Conservation (phyloP, 495 filamentous ascomycete genomes). For the Filosporella fistucella region DNA sequence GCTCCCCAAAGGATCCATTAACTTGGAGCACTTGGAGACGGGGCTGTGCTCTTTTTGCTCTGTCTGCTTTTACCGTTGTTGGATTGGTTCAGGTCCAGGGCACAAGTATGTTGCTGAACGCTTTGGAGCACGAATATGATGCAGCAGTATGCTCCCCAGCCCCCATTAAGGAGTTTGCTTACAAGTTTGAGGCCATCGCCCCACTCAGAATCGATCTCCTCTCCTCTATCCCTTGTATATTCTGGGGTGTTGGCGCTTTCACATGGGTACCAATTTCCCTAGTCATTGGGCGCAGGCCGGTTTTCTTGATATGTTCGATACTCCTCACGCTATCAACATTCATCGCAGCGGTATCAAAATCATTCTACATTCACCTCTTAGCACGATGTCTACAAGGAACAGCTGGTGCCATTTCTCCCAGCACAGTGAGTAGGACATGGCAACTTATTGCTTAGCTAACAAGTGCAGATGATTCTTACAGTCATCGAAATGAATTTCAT, state of each 20-base stretch:
- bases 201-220: constrained; percentile 1
- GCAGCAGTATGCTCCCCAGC: neutral
- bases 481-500: constrained; percentile 5
- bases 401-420: neutral
- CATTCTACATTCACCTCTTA: neutral
- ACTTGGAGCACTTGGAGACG: constrained; percentile 1
- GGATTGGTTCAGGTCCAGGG: constrained; percentile 5
- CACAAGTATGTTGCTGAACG: neutral
- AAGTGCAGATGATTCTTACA: neutral
- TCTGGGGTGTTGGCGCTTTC: constrained; percentile 36
- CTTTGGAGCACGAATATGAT: neutral
- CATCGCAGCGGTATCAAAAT: neutral
- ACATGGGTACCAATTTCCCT: constrained; percentile 36
- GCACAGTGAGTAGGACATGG: neutral
- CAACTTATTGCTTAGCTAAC: neutral
- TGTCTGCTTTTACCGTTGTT: constrained; percentile 4
- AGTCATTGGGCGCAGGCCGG: constrained; percentile 33
- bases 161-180: too few relatives aligned
- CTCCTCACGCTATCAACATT: constrained; percentile 22
- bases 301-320: constrained; percentile 27
- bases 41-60: neutral
- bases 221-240: constrained; percentile 15
- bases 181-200: too few relatives aligned
- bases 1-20: constrained; percentile 6
- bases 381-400: constrained; percentile 3